Base-by-base conservation (phyloP, 139 green algal genomes). In the Raphidocelis subcapitata region DNA sequence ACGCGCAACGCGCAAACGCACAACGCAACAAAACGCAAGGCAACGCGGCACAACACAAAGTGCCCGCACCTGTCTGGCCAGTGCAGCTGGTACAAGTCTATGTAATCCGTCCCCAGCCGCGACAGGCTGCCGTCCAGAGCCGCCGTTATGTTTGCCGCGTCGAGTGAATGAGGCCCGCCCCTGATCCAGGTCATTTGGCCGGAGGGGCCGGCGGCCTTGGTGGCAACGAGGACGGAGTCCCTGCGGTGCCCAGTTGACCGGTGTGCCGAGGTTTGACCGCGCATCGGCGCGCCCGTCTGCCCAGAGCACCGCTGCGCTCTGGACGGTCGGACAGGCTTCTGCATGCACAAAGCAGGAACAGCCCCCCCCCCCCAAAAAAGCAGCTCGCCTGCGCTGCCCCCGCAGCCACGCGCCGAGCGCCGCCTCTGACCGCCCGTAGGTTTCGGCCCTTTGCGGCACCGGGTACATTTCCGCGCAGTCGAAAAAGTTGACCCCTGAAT, bases 391-490 rank as follows among this genome's bases (percentile, higher is more conserved):
- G 20, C 24, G 23, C 31, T 62, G 65, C 28, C 57, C 23, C 31
- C 32, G 31, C 46, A 91, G 33, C 81, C 83, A 91, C 0, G 57
- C 31, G 5, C 83, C 86, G 54, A 92, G 59, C 33, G 89, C 82
- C 14, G 33, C 35, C 62, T 95, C 91, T 10, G 84, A 90, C 1
- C 31, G 31, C 26, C 92, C 91, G 20, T 83, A 60, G 3, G 90
- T 95, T 24, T 83, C 81, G 0, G 80, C 78, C 1, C 69, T 49
- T 54, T 91, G 88, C 1, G 93, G 93, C 36, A 98, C 92, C 0
- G 95, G 95, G 76, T 99, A 99, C 93, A 97, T 96, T 79, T 97
- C 93, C 31, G 94, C 94, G 12, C 75, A 91, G 80, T 98, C 94
- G 23, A 98, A 94, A 59, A 95, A 91, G 56, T 88, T 94, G 31